Conservation (phyloP, 1,139 yeast genomes). For the Hyphopichia pseudoburtonii region DNA sequence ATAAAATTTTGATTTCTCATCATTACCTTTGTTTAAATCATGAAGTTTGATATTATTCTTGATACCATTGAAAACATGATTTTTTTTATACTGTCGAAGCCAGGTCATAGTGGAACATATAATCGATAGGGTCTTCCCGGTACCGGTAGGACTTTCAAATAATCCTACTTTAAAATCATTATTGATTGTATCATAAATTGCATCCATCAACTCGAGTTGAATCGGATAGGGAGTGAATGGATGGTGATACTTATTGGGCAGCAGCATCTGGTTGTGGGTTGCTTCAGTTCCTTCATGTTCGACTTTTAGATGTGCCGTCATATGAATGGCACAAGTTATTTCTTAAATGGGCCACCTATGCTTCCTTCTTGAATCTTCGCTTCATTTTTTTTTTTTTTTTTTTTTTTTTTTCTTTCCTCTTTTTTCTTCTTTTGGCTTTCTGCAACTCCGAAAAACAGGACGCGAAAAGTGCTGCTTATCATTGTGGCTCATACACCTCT, state of each 20-base stretch:
- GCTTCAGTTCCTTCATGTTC: too few relatives aligned
- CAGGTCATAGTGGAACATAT: constrained; percentile 87
- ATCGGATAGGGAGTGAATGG: constrained; percentile 82
- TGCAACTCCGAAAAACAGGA: too few relatives aligned
- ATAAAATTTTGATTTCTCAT: not conserved
- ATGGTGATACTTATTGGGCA: constrained; percentile 52
- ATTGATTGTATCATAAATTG: constrained; percentile 63
- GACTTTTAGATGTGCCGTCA: too few relatives aligned
- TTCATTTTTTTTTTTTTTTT: too few relatives aligned
- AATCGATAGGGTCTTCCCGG: constrained; percentile 86
- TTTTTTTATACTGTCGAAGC: constrained; percentile 63
- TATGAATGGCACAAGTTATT: too few relatives aligned
- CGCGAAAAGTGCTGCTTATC: too few relatives aligned
- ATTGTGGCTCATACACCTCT: too few relatives aligned
- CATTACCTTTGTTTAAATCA: not conserved
- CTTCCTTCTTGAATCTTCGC: too few relatives aligned
- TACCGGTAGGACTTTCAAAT: constrained; percentile 94
- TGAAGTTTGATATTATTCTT: not conserved
- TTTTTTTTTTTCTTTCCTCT: too few relatives aligned
- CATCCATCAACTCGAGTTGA: constrained; percentile 74
- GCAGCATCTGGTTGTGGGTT: too few relatives aligned
- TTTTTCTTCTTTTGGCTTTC: too few relatives aligned
- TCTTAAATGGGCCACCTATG: too few relatives aligned
- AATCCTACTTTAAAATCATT: constrained; percentile 67
- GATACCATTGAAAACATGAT: constrained; percentile 29